These are phyloP conservation scores for Cornus florida DNA, from an alignment of 148 eudicot genomes.

Conservation along the genomic window DNA sequence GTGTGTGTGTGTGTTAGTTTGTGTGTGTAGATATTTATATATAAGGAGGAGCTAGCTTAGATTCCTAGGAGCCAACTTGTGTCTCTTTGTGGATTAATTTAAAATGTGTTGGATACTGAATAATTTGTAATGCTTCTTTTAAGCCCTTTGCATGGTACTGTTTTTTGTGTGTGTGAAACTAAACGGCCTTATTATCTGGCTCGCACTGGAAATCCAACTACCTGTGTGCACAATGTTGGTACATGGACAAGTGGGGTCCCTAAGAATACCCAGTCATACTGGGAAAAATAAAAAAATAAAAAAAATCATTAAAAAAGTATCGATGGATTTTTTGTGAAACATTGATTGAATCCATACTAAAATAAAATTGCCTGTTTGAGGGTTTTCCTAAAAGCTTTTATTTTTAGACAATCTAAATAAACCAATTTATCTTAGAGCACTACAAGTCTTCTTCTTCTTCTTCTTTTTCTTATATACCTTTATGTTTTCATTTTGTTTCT, in stretches of 20 bases:
- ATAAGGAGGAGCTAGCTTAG: background rate
- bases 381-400: too few species aligned
- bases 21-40: background rate
- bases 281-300: too few species aligned
- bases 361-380: too few species aligned
- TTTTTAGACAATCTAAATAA: too few species aligned
- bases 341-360: too few species aligned
- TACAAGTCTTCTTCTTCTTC: too few species aligned
- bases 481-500: too few species aligned
- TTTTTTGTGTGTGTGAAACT: background rate
- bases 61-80: background rate
- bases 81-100: constrained; percentile 4
- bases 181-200: constrained; percentile 4
- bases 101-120: background rate
- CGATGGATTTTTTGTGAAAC: too few species aligned
- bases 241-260: background rate
- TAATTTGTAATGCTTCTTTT: background rate
- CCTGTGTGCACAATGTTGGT: background rate
- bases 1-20: background rate
- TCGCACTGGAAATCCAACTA: background rate
- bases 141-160: constrained; percentile 3
- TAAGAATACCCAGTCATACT: background rate
- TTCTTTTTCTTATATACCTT: too few species aligned
- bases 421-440: too few species aligned
- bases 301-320: too few species aligned